Base-by-base conservation (phyloP, 148 eudicot genomes). In the Vaccinium corymbosum region DNA sequence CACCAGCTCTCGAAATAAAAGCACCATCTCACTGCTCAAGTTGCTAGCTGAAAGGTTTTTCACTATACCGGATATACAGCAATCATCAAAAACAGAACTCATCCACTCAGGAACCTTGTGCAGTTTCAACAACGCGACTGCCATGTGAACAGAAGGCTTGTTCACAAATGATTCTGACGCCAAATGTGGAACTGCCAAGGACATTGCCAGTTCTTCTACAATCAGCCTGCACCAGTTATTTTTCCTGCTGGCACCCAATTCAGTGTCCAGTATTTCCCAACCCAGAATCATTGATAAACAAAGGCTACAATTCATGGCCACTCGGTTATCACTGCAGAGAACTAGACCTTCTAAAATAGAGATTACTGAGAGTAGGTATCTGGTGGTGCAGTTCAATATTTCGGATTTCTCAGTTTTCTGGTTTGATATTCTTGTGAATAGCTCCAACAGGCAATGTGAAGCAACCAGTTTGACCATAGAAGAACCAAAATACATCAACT, bases 151-250 rank as follows among this genome's bases (percentile, higher is more conserved):
- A 29, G 93, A 93, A 78, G 98, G 92, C 84, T 85, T 93, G 83
- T 97, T 83, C 81, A 84, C 84, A 61, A 90, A 89, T 82, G 92
- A 85, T 83, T 89, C 88, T 50, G 99, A 92, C 16, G 93, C 88
- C 79, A 92, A 86, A 83, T 81, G 79, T 73, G 99, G 94, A 87
- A 86, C 90, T 13, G 93, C 92, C 89, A 94, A 86, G 76, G 92
- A 93, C 92, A 90, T 87, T 80, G 90, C 95, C 57, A 97, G 86
- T 86, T 97, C 99, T 89, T 97, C 99, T 42, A 93, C 92, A 83
- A 97, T 92, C 83, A 93, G 83, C 86, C 91, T 90, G 86, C 92
- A 94, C 99, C 98, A 97, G 14, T 83, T 88, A 79, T 87, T 85
- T 78, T 82, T 88, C 81, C 84, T 77, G 25, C 70, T 79, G 61